phyloP scores from a whole-genome alignment of 495 filamentous ascomycete genomes.

The Annulohypoxylon moriforme region DNA sequence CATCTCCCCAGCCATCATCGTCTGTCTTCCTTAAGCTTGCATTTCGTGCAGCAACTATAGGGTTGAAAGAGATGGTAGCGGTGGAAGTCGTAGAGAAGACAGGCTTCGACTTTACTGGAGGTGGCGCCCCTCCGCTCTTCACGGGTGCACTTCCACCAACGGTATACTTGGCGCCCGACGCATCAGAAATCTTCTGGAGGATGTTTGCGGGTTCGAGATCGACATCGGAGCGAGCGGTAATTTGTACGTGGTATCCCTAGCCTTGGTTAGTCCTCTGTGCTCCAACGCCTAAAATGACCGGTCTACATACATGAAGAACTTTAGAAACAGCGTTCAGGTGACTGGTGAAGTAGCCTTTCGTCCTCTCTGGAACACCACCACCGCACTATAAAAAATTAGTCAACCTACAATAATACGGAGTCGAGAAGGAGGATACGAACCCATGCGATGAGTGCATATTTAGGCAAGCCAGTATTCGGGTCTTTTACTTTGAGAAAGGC shows the following conservation, averaged over 20 bases:
- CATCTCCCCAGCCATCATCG: conserved; percentile 90
- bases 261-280: conserved; percentile 50
- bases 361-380: conserved; percentile 96
- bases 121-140: conserved; percentile 66
- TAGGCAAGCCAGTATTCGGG: conserved; percentile 89
- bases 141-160: conserved; percentile 65
- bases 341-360: conserved; percentile 97
- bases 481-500: conserved; percentile 97
- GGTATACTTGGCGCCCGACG: conserved; percentile 95
- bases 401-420: conserved; percentile 1
- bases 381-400: conserved; percentile 70
- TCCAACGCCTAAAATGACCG: conserved; percentile 2
- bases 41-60: conserved; percentile 65
- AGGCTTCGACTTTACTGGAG: conserved; percentile 83
- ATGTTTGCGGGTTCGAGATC: conserved; percentile 90
- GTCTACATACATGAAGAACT: conserved; percentile 77
- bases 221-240: conserved; percentile 89
- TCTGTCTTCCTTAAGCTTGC: conserved; percentile 55
- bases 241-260: conserved; percentile 92
- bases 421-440: conserved; percentile 47
- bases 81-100: conserved; percentile 82
- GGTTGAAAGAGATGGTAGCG: conserved; percentile 72
- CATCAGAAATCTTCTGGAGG: conserved; percentile 92
- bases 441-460: conserved; percentile 95
- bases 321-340: conserved; percentile 89